Evolutionary conservation across 108 stramenopile species (phyloP).

Genomic region (Epipyxis sp.): DNA sequence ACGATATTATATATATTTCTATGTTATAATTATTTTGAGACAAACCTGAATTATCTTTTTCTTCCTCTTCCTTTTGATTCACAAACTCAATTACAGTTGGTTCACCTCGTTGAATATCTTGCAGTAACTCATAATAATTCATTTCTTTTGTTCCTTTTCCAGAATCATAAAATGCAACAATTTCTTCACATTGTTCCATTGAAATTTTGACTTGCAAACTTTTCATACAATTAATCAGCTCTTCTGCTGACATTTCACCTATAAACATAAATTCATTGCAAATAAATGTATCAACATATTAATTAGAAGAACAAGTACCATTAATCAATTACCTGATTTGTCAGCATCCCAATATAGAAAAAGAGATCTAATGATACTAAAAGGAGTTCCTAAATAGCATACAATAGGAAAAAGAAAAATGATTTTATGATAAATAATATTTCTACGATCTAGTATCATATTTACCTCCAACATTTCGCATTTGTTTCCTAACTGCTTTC

Average conservation of each 20-base stretch:
- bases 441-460: too few species aligned
- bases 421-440: too few species aligned
- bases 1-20: too few species aligned
- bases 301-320: too few species aligned
- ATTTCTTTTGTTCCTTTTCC: conserved; percentile 9
- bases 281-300: too few species aligned
- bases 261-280: too few species aligned
- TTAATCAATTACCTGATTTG: conserved; percentile 27
- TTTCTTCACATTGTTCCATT: neutral
- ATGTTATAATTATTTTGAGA: too few species aligned
- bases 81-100: neutral
- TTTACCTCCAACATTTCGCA: conserved; percentile 5
- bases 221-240: neutral
- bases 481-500: conserved; percentile 8
- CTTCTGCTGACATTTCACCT: neutral
- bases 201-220: neutral
- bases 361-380: conserved; percentile 22
- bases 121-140: neutral
- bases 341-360: conserved; percentile 31
- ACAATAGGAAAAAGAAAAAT: too few species aligned
- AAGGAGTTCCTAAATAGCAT: too few species aligned
- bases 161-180: neutral
- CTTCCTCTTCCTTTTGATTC: neutral
- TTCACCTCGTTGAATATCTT: conserved; percentile 5
- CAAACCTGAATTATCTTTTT: too few species aligned